Evolutionary conservation across 2,329 filamentous ascomycete genomes (phyloP), one percentile per base, ranked within the genome.

Genomic region (Pyrenochaeta sp.): DNA sequence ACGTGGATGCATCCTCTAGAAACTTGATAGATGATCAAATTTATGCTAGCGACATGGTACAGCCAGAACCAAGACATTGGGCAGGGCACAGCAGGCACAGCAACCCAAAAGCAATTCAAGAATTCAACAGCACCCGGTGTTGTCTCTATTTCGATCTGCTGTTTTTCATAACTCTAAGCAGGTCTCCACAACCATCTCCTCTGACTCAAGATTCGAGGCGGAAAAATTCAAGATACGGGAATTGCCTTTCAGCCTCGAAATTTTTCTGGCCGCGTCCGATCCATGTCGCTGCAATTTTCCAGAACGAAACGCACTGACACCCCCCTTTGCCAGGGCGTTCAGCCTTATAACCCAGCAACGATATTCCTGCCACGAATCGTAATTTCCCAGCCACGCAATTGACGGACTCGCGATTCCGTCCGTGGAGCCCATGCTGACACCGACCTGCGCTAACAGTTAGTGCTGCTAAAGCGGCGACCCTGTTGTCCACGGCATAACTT

Each of bases 401-500:
- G 41, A 27, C 37, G 46, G 43, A 39, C 19, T 23, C 44, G 26
- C 35, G 37, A 37, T 34, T 23, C 23, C n/a, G n/a, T 14, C 48
- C 34, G 32, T n/a, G n/a, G n/a, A n/a, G n/a, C n/a, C 31, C 17
- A 31, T 47, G 37, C 42, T 53, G 44, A 42, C 45, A 35, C 23
- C n/a, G n/a, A 14, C 40, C 27, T 11, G 38, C 24, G 39, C 46
- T 55, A 48, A 29, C 20, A 24, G n/a, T 20, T 11, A 23, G n/a
- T 11, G 24, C 15, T 6, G 34, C 28, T 38, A 44, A 37, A 37
- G 36, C 22, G 27, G 26, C 37, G 41, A 44, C 40, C 32, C 23
- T 20, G 22, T 37, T 42, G 30, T 40, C n/a, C 54, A 41, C 57
- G 58, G 58, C 55, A 55, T 48, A 55, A 51, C 53, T 61, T 59